These are phyloP conservation scores for Phoma sp. DNA, from an alignment of 2,329 filamentous ascomycete genomes.

Conservation along the genomic window DNA sequence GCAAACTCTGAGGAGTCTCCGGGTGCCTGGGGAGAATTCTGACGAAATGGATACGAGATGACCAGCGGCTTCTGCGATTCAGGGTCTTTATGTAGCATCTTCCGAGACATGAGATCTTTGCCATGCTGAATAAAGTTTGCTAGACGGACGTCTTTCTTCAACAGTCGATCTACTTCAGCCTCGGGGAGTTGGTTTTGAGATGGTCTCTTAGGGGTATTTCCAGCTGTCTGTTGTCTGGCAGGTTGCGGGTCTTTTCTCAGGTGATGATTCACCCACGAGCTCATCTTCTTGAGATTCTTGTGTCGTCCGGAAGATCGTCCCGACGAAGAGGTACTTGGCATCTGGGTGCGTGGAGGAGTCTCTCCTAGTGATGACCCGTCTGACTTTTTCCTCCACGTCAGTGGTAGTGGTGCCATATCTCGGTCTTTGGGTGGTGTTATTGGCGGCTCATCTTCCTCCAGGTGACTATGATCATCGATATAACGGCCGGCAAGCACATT, in stretches of 20 bases:
- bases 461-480: slow-evolving; percentile 12
- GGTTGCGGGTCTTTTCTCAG: not conserved
- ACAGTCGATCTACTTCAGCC: not conserved
- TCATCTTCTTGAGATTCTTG: slow-evolving; percentile 7
- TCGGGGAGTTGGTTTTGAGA: not conserved
- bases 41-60: not conserved
- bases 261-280: slow-evolving; percentile 12
- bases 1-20: not conserved
- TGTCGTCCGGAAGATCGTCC: not conserved
- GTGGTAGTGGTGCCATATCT: slow-evolving; percentile 23
- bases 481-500: slow-evolving; percentile 35
- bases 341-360: not conserved
- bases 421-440: slow-evolving; percentile 10
- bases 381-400: slow-evolving; percentile 30
- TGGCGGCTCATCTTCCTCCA: not conserved
- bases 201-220: not conserved
- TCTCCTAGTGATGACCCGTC: not conserved
- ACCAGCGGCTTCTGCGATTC: not conserved
- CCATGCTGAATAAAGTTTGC: slow-evolving; percentile 2
- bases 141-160: not conserved
- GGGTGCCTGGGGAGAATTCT: not conserved
- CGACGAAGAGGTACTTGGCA: not conserved
- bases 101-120: slow-evolving; percentile 3
- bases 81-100: slow-evolving; percentile 1
- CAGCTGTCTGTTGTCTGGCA: not conserved